Evolutionary conservation across 768 basidiomycete species (phyloP), one percentile per base, ranked within the genome.

Genomic region (Pleurotus pulmonarius): DNA sequence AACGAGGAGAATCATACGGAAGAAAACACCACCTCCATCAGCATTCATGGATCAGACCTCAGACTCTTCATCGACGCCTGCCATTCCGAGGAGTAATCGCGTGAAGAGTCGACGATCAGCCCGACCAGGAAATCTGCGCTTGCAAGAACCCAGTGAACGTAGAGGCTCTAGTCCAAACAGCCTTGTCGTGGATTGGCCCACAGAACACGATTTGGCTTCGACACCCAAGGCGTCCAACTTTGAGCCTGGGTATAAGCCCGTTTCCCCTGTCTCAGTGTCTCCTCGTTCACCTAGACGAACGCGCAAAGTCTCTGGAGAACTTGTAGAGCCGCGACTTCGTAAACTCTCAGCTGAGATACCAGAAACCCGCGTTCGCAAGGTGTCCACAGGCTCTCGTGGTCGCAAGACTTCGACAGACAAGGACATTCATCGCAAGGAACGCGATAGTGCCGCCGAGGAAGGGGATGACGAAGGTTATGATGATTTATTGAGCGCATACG

Each of bases 391-490:
- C 45, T 49, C 49, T 18, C 56, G 76, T 45, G 61, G 69, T 16
- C 72, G 81, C 40, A 88, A 86, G 66, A 59, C 72, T 3, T 83
- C 82, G 13, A 70, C 67, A 7, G 78, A 77, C 24, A 74, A 67
- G 63, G 70, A 74, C 22, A 65, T 64, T 20, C 61, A 67, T 34
- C 74, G 68, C 60, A 73, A 68, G 53, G 64, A 69, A 45, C 74
- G 82, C 39, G 83, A 86, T 37, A 90, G 86, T 64, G 82, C 78
- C 18, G 88, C 86, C 0, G 86, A 87, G 53, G 88, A 90, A 57
- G 88, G 90, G 3, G 89, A 90, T 58, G 90, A 91, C 61, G 82
- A 83, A 65, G 80, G 87, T 3, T 90, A 90, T 55, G 88, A 86
- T 61, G 90, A 90, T 11, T 65, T 92, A 55, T 69, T 92, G 58